Base-by-base conservation (phyloP, 352 stramenopile species). In the Globisporangium recalcitrans region DNA sequence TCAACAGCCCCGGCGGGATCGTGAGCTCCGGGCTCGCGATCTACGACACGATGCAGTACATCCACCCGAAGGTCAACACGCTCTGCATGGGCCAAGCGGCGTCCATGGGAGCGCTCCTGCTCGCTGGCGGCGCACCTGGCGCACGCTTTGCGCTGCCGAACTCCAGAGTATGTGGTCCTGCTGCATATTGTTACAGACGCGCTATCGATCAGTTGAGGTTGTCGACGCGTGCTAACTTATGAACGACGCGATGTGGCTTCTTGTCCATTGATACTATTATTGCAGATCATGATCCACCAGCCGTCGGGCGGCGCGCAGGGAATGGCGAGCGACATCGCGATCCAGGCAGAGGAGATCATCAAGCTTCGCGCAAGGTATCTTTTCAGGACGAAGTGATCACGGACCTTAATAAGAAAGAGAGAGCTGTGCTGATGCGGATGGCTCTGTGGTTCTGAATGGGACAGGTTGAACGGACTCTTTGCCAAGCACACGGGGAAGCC, bases 31-130 rank as follows among this genome's bases (percentile, higher is more conserved):
- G 97, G 3, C 78, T 99, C 52, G 96, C 97, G 56, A 99, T 99
- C 72, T 99, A 98, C 74, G 97, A 99, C 78, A 98, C 93, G 31
- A 99, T 99, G 93, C 96, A 95, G 72, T 95, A 99, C 78, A 98
- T 99, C 67, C 90, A 96, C 69, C 95, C 88, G 51, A 93, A 98
- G 66, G 95, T 99, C 14, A 97, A 98, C 66, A 99, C 97, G 54
- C 96, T 99, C 44, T 99, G 98, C 77, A 92, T 99, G 63, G 97
- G 97, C 13, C 86, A 99, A 56, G 96, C 97, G 2, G 96, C 96
- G 29, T 98, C 94, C 58, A 99, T 99, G 97, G 86, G 82, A 14
- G 85, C 91, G 29, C 93, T 99, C 64, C 85, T 99, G 64, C 87
- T 99, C 44, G 95, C 92, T 19, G 96, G 90, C 36, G 96, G 96